These are phyloP conservation scores for Xylariaceae sp. DNA, from an alignment of 2,329 filamentous ascomycete species.

Conservation along the genomic window DNA sequence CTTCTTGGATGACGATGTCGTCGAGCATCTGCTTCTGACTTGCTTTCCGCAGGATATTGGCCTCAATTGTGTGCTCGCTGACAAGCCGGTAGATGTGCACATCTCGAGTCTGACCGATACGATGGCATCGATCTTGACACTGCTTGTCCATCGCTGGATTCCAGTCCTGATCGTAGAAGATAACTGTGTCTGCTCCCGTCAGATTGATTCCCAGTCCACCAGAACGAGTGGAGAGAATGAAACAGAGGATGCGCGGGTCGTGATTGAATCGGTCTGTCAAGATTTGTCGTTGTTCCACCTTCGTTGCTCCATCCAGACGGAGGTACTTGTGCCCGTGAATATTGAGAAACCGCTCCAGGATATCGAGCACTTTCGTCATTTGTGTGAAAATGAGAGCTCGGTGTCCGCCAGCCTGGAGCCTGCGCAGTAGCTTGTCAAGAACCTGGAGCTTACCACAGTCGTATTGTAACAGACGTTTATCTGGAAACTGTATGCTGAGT, in stretches of 20 bases:
- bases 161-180: constrained; percentile 99
- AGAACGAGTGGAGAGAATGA: constrained; percentile 91
- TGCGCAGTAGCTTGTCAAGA: constrained; percentile 77
- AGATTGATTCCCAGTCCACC: constrained; percentile 95
- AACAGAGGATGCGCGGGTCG: constrained; percentile 84
- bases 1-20: constrained; percentile 96
- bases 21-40: constrained; percentile 98
- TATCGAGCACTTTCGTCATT: constrained; percentile 98
- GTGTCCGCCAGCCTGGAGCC: constrained; percentile 83
- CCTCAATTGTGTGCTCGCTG: constrained; percentile 92
- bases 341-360: constrained; percentile 94
- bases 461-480: constrained; percentile 92
- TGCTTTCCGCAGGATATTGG: constrained; percentile 93
- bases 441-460: constrained; percentile 95
- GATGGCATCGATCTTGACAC: constrained; percentile 94
- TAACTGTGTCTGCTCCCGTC: constrained; percentile 93
- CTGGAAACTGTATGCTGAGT: constrained; percentile 91
- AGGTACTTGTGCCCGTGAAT: constrained; percentile 97
- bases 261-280: constrained; percentile 96
- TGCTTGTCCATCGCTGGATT: constrained; percentile 99
- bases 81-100: constrained; percentile 96
- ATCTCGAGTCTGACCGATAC: constrained; percentile 94
- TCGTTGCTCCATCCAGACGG: constrained; percentile 91
- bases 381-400: constrained; percentile 97
- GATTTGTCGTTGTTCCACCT: constrained; percentile 91